Evolutionary conservation across 2,329 filamentous ascomycete genomes (phyloP), one percentile per base, ranked within the genome.

Genomic region (Hypoxylon sp.): DNA sequence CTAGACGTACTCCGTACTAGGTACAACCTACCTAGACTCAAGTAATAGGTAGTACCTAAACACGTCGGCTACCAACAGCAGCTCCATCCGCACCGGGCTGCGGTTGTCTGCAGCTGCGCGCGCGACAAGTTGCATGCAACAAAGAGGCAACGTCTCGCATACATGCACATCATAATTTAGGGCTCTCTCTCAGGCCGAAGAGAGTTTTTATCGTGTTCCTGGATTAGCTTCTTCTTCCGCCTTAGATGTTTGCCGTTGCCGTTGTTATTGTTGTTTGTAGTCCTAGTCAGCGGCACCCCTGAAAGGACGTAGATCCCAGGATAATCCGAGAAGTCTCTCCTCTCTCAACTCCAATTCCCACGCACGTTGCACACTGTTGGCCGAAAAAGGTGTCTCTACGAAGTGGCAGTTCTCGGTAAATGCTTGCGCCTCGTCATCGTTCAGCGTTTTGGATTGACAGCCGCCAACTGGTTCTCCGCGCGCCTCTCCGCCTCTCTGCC

Each of bases 81-180:
- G 27, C 20, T 40, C 30, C 46, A 30, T 55, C 40, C 31, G 42
- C 13, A 42, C 51, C 55, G 70, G 64, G 61, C 68, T 72, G 44
- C 63, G 57, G 63, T 54, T 65, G 53, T 65, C 61, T 67, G 64
- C 66, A 67, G 66, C 57, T 66, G 72, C 69, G 71, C 68, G 71
- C 70, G 64, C 72, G 66, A 73, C 69, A 75, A 73, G 70, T 74
- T 66, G 71, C 72, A 73, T 73, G 72, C 31, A 17, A 55, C 62
- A 74, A 75, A 71, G 65, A 73, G 64, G 68, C 54, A 51, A 69
- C 66, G 55, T 72, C 64, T 73, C 58, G 46, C 50, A 63, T 58
- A 63, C 53, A 61, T 61, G 59, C 65, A 69, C 57, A 62, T 64
- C 71, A 72, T 69, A 70, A 64, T 65, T 66, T 57, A 66, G 58